These are phyloP conservation scores for Citrus australasica DNA, from an alignment of 345 rosid genomes.

Conservation along the genomic window DNA sequence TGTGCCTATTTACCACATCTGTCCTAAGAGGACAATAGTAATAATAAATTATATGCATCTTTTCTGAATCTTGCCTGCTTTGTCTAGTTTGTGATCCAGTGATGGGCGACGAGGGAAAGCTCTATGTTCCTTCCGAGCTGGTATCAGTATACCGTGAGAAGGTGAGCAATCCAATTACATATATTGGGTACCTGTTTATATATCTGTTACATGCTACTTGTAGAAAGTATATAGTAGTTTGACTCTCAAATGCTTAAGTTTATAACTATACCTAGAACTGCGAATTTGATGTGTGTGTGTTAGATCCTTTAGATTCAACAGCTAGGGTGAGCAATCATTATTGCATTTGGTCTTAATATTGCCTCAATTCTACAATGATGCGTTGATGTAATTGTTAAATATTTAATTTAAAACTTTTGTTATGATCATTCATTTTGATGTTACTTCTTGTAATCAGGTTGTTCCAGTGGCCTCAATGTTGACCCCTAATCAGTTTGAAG, in stretches of 20 bases:
- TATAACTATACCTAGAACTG: neutral
- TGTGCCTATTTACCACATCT: neutral
- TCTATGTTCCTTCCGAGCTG: slow-evolving; percentile 85
- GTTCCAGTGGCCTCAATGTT: slow-evolving; percentile 98
- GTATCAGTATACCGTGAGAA: slow-evolving; percentile 83
- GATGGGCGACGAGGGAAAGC: slow-evolving; percentile 98
- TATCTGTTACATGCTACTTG: neutral
- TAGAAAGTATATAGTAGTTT: neutral
- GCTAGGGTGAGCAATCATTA: neutral
- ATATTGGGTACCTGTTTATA: neutral
- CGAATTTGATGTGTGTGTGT: neutral
- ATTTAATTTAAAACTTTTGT: neutral
- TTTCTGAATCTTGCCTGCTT: slow-evolving; percentile 21
- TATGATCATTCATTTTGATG: slow-evolving; percentile 5
- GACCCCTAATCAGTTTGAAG: slow-evolving; percentile 99
- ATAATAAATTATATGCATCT: neutral
- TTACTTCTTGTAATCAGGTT: slow-evolving; percentile 51
- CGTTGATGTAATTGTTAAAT: neutral
- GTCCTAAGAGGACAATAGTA: neutral
- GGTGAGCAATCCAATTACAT: slow-evolving; percentile 38
- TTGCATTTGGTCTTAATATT: slow-evolving; percentile 1
- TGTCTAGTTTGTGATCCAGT: slow-evolving; percentile 96
- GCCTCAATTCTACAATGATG: neutral
- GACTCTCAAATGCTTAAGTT: neutral
- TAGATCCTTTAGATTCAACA: neutral